Conservation (phyloP, 176 grass and related monocot genomes). For the Juncus effusus region DNA sequence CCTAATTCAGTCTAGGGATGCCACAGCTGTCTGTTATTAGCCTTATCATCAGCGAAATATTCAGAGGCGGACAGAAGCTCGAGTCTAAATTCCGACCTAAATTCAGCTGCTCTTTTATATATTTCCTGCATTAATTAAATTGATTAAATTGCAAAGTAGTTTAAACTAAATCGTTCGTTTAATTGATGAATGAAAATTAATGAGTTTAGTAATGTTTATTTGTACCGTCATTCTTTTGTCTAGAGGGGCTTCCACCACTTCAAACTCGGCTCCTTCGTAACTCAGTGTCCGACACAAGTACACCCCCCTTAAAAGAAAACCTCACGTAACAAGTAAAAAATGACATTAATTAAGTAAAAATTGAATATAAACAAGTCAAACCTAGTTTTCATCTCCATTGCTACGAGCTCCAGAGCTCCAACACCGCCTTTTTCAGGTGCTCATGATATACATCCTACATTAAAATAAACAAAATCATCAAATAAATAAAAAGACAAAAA, state of each 20-base stretch:
- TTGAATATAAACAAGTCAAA: slow-evolving; percentile 32
- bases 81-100: slow-evolving; percentile 82
- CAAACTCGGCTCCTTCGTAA: slow-evolving; percentile 89
- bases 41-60: slow-evolving; percentile 68
- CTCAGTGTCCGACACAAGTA: slow-evolving; percentile 95
- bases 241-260: slow-evolving; percentile 80
- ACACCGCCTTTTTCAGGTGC: slow-evolving; percentile 99
- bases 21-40: slow-evolving; percentile 81
- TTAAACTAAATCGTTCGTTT: too few relatives aligned
- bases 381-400: slow-evolving; percentile 99
- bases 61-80: slow-evolving; percentile 78
- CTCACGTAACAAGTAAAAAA: too few relatives aligned
- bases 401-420: slow-evolving; percentile 97
- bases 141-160: too few relatives aligned
- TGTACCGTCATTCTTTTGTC: slow-evolving; percentile 97
- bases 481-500: slow-evolving; percentile 3
- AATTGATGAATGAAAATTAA: too few relatives aligned
- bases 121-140: slow-evolving; percentile 48
- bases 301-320: slow-evolving; percentile 82
- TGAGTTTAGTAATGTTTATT: slow-evolving; percentile 11
- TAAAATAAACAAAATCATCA: background rate
- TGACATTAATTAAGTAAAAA: slow-evolving; percentile 15
- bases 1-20: too few relatives aligned
- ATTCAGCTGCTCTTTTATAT: slow-evolving; percentile 76
- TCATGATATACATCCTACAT: slow-evolving; percentile 41